Conservation (phyloP, 1,284 basidiomycete genomes). For the Coniferiporia sulphurascens region DNA sequence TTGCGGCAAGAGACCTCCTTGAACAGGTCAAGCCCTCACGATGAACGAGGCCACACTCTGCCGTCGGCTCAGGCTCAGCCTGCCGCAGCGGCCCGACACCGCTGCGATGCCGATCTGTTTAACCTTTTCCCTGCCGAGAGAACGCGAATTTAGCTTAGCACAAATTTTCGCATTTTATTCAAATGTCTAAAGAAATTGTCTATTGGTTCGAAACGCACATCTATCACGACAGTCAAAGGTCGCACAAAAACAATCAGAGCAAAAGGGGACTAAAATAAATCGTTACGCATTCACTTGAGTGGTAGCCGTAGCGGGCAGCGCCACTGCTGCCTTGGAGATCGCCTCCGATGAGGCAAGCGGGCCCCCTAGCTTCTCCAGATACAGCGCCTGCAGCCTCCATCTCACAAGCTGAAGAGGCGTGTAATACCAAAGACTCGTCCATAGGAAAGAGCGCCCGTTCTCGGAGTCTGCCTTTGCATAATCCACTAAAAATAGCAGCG, state of each 20-base stretch:
- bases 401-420: constrained; percentile 39
- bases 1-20: background rate
- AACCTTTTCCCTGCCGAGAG: no score
- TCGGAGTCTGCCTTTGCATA: constrained; percentile 58
- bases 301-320: background rate
- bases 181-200: no score
- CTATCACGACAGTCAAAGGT: background rate
- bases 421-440: constrained; percentile 66
- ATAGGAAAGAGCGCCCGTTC: constrained; percentile 68
- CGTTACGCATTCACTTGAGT: background rate
- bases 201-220: no score
- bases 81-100: no score
- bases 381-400: constrained; percentile 22
- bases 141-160: no score
- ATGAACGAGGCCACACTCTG: no score
- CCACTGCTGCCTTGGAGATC: background rate
- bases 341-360: constrained; percentile 39
- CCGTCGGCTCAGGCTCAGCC: no score
- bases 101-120: no score
- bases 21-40: background rate
- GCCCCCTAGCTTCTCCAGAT: constrained; percentile 49
- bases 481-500: constrained; percentile 42
- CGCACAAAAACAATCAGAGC: background rate
- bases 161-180: no score
- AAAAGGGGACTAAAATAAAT: background rate